Evolutionary conservation across 192 early-diverging fungal genomes (phyloP).

Genomic region (Thoreauomyces humboldtii): DNA sequence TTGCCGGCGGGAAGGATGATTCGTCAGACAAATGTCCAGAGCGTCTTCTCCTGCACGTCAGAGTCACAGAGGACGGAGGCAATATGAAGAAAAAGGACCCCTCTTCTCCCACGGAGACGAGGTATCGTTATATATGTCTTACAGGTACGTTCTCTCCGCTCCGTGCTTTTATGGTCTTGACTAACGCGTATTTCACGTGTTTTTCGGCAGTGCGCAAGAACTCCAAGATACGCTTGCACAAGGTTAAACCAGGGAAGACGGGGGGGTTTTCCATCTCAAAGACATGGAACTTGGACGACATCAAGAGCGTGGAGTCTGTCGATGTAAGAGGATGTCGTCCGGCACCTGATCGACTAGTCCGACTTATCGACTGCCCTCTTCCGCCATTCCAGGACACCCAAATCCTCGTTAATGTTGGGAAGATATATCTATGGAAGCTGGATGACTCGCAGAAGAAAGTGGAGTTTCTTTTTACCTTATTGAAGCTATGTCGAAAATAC

Average conservation of each 20-base stretch:
- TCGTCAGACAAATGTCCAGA: conserved; percentile 19
- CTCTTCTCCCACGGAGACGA: background rate
- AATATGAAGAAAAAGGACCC: conserved; percentile 7
- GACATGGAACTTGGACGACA: conserved; percentile 46
- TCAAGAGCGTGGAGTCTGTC: conserved; percentile 42
- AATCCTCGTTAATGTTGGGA: conserved; percentile 39
- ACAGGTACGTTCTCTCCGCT: conserved; percentile 21
- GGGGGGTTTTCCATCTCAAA: conserved; percentile 37
- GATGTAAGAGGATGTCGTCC: too few relatives aligned
- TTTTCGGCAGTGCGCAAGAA: conserved; percentile 35
- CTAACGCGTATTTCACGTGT: too few relatives aligned
- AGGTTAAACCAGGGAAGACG: conserved; percentile 40
- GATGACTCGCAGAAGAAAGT: conserved; percentile 35
- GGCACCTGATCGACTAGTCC: too few relatives aligned
- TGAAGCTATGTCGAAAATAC: conserved; percentile 40
- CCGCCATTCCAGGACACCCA: conserved; percentile 36
- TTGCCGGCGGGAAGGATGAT: background rate
- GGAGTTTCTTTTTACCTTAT: conserved; percentile 42
- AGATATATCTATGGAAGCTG: conserved; percentile 42
- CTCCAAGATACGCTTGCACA: conserved; percentile 40
- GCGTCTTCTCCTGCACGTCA: conserved; percentile 12
- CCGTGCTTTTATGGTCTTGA: too few relatives aligned
- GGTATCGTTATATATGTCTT: conserved; percentile 27
- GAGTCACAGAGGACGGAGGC: conserved; percentile 5
- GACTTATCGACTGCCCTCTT: too few relatives aligned